phyloP scores from a whole-genome alignment of 2,329 filamentous ascomycete species.

The Polychaeton citri region DNA sequence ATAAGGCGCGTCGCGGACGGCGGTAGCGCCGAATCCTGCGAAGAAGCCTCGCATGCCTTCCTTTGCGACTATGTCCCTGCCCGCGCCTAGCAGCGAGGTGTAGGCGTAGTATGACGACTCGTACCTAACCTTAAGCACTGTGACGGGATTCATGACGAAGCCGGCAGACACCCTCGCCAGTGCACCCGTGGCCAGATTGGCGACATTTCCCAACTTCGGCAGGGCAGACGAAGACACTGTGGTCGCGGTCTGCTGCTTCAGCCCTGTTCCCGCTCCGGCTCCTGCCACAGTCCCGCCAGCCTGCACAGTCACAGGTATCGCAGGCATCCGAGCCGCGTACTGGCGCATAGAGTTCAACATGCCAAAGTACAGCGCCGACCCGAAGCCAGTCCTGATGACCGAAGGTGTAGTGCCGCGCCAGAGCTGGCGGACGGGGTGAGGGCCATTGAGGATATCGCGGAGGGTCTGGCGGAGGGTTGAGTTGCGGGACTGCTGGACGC shows the following conservation, averaged over 20 bases:
- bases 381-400: constrained; percentile 83
- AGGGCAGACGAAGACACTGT: constrained; percentile 50
- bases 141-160: constrained; percentile 88
- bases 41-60: constrained; percentile 81
- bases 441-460: constrained; percentile 53
- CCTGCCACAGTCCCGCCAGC: constrained; percentile 1
- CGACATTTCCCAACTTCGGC: constrained; percentile 68
- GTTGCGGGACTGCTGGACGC: constrained; percentile 74
- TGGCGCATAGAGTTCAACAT: constrained; percentile 53
- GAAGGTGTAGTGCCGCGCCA: constrained; percentile 92
- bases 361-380: constrained; percentile 88
- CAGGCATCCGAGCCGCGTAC: constrained; percentile 21
- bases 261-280: constrained; percentile 8
- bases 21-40: constrained; percentile 83
- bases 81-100: constrained; percentile 58
- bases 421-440: constrained; percentile 56
- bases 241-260: not conserved
- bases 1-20: constrained; percentile 88
- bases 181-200: constrained; percentile 76
- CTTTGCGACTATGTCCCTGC: constrained; percentile 55
- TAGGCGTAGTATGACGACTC: constrained; percentile 82
- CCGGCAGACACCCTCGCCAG: constrained; percentile 74
- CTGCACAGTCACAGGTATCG: constrained; percentile 7
- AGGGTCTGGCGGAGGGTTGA: constrained; percentile 54
- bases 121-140: constrained; percentile 91